Conservation (phyloP, 805 yeast genomes). For the Ogataea degrootiae region DNA sequence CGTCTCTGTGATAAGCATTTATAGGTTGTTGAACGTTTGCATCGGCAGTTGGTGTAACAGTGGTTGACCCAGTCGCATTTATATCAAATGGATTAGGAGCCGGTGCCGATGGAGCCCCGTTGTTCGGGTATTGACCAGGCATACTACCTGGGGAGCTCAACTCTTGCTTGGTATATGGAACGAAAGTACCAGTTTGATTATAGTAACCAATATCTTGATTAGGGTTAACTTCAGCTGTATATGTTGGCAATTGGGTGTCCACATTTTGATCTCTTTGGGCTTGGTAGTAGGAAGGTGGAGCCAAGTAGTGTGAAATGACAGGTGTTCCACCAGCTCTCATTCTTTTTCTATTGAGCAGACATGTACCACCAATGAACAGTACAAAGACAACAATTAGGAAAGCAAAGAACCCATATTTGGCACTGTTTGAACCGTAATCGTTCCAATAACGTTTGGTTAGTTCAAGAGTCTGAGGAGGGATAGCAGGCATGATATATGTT, state of each 20-base stretch:
- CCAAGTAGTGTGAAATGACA: slow-evolving; percentile 47
- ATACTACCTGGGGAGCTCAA: background rate
- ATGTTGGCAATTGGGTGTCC: slow-evolving; percentile 57
- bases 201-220: slow-evolving; percentile 72
- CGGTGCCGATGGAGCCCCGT: background rate
- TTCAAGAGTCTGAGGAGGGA: background rate
- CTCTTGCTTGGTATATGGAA: slow-evolving; percentile 18
- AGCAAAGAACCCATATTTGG: slow-evolving; percentile 65
- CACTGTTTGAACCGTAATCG: slow-evolving; percentile 18
- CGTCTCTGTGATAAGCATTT: slow-evolving; percentile 8
- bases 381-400: slow-evolving; percentile 48
- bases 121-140: background rate
- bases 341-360: slow-evolving; percentile 53
- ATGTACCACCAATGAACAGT: slow-evolving; percentile 43
- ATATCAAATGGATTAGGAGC: slow-evolving; percentile 10
- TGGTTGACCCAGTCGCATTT: slow-evolving; percentile 9
- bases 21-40: background rate
- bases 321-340: slow-evolving; percentile 50
- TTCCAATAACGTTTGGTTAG: slow-evolving; percentile 15
- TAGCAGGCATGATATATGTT: background rate
- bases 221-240: slow-evolving; percentile 61
- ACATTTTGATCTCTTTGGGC: slow-evolving; percentile 50
- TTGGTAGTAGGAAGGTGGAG: slow-evolving; percentile 70
- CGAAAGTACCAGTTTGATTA: slow-evolving; percentile 54
- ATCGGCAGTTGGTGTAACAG: background rate